A percentile compares a stretch with the other conserved stretches of the same genome.
These are phyloP conservation scores for Aspergillus unguis DNA, from an alignment of 2,329 filamentous ascomycete species.

Conservation along the genomic window DNA sequence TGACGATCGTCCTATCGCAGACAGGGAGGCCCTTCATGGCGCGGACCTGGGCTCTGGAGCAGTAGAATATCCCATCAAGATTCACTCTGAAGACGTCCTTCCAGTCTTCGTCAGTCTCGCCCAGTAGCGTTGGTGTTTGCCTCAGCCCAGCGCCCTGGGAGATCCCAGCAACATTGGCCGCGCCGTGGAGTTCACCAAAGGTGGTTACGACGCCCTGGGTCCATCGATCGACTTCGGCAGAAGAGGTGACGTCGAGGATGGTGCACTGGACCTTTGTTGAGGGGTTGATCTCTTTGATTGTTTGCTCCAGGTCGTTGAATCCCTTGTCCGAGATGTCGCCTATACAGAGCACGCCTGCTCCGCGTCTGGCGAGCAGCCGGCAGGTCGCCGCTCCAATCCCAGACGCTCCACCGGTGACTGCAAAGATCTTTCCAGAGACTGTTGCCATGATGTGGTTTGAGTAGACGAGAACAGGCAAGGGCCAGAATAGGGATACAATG, in stretches of 20 bases:
- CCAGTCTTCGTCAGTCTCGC: slow-evolving; percentile 15
- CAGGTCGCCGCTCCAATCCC: slow-evolving; percentile 17
- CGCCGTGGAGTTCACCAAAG: slow-evolving; percentile 15
- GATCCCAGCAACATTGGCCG: slow-evolving; percentile 18
- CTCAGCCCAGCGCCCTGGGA: slow-evolving; percentile 9
- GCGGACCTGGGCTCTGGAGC: slow-evolving; percentile 9
- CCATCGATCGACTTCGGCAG: slow-evolving; percentile 12
- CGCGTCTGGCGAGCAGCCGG: slow-evolving; percentile 16
- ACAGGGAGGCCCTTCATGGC: slow-evolving; percentile 13
- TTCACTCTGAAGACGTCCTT: slow-evolving; percentile 14
- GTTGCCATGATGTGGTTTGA: neutral
- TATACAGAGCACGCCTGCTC: slow-evolving; percentile 12
- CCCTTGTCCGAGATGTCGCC: slow-evolving; percentile 11
- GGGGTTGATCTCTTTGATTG: slow-evolving; percentile 11
- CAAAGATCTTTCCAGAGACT: slow-evolving; percentile 1
- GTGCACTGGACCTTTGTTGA: slow-evolving; percentile 15
- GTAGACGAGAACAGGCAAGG: neutral
- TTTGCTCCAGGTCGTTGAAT: slow-evolving; percentile 8
- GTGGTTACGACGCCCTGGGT: slow-evolving; percentile 5
- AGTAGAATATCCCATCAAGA: slow-evolving; percentile 17
- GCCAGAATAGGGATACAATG: neutral
- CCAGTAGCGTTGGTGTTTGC: slow-evolving; percentile 12
- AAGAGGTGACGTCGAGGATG: slow-evolving; percentile 11
- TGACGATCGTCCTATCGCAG: slow-evolving; percentile 14
- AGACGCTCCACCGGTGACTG: slow-evolving; percentile 19